Conservation (phyloP, 495 filamentous ascomycete species). For the Lichenothelia convexa region DNA sequence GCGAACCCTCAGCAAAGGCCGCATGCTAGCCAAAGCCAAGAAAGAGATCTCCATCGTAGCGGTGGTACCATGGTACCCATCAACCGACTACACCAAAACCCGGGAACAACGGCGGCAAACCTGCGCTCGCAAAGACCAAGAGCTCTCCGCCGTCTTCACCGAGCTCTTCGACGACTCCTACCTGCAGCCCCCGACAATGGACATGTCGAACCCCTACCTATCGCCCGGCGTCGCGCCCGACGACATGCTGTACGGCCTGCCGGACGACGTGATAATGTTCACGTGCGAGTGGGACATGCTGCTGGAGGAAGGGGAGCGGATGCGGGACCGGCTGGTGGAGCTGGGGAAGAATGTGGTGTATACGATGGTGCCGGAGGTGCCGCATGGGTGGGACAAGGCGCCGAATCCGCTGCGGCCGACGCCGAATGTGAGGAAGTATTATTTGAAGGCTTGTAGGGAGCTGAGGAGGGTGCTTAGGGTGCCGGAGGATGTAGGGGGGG, state of each 20-base stretch:
- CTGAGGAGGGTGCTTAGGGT: constrained; percentile 23
- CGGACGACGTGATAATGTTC: constrained; percentile 49
- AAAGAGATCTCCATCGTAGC: constrained; percentile 28
- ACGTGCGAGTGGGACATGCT: constrained; percentile 82
- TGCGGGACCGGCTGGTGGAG: constrained; percentile 41
- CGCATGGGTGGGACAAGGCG: constrained; percentile 77
- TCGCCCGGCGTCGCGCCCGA: constrained; percentile 43
- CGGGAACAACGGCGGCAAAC: constrained; percentile 54
- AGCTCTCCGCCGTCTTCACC: constrained; percentile 55
- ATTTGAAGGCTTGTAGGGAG: constrained; percentile 26
- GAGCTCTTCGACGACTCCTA: constrained; percentile 78
- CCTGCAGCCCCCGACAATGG: constrained; percentile 37
- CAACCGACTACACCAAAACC: constrained; percentile 61
- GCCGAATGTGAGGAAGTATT: constrained; percentile 22
- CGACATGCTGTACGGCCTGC: constrained; percentile 32
- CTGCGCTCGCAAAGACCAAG: constrained; percentile 46
- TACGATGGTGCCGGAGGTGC: constrained; percentile 51
- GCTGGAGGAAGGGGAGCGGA: constrained; percentile 51
- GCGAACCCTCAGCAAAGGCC: constrained; percentile 6
- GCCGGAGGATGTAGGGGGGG: too few species aligned
- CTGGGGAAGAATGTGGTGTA: constrained; percentile 50
- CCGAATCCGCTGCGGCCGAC: constrained; percentile 54
- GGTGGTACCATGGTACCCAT: constrained; percentile 67
- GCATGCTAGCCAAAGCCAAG: background rate
- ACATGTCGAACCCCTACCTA: constrained; percentile 39